Percentiles rank a stretch among this genome's conserved stretches.
These are phyloP conservation scores for Tagetes erecta DNA, from an alignment of 129 eudicot genomes.

Conservation along the genomic window DNA sequence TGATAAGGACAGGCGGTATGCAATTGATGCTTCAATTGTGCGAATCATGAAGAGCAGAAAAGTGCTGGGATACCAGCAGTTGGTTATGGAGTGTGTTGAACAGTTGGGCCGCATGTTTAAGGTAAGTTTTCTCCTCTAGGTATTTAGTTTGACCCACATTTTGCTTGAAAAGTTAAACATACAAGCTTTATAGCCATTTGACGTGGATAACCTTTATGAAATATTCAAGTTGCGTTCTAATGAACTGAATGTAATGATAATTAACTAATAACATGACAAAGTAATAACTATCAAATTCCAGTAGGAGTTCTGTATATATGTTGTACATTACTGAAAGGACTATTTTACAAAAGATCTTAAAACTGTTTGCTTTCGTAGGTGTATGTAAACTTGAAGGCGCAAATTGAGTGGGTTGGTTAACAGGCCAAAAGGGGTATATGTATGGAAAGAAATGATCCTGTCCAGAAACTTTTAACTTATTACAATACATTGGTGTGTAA, in stretches of 20 bases:
- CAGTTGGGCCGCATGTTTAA: slow-evolving; percentile 98
- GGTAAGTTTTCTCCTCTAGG: slow-evolving; percentile 35
- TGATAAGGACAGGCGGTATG: slow-evolving; percentile 85
- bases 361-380: neutral
- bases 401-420: neutral
- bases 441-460: neutral
- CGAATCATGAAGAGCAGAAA: slow-evolving; percentile 94
- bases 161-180: neutral
- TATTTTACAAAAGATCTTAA: neutral
- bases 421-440: neutral
- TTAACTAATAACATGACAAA: neutral
- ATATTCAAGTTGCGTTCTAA: neutral
- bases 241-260: neutral
- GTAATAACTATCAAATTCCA: neutral
- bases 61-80: slow-evolving; percentile 85
- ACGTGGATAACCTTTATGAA: neutral
- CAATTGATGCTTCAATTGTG: slow-evolving; percentile 91
- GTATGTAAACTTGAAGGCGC: neutral
- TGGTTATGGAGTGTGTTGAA: slow-evolving; percentile 94
- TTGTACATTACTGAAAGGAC: neutral
- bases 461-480: neutral
- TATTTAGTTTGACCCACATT: neutral
- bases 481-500: neutral
- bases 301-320: neutral
- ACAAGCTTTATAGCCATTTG: neutral